These are phyloP conservation scores for Tephrocybe sp. DNA, from an alignment of 768 basidiomycete species.

Conservation along the genomic window DNA sequence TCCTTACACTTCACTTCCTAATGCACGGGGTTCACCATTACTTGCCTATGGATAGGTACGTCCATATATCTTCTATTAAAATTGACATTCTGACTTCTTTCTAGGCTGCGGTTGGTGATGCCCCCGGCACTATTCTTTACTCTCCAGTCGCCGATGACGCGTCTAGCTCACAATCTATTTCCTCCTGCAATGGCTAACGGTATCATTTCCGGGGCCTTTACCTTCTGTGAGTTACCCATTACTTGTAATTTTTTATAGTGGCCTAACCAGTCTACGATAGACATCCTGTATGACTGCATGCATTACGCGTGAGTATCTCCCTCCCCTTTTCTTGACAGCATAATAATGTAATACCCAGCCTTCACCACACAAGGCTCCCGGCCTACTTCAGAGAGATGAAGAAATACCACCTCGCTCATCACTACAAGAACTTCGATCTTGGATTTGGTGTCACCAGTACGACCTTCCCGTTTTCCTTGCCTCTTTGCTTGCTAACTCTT, in stretches of 20 bases:
- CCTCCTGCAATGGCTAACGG: slow-evolving; percentile 86
- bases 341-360: slow-evolving; percentile 29
- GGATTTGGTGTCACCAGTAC: slow-evolving; percentile 94
- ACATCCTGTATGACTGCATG: slow-evolving; percentile 85
- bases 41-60: slow-evolving; percentile 90
- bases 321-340: neutral
- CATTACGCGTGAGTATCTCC: slow-evolving; percentile 76
- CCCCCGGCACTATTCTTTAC: slow-evolving; percentile 80
- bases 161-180: slow-evolving; percentile 79
- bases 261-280: slow-evolving; percentile 30
- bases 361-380: slow-evolving; percentile 86
- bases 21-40: slow-evolving; percentile 98
- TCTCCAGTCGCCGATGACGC: slow-evolving; percentile 84
- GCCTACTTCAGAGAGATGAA: slow-evolving; percentile 90
- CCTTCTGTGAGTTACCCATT: slow-evolving; percentile 58
- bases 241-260: neutral
- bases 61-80: slow-evolving; percentile 1
- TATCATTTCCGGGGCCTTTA: slow-evolving; percentile 80
- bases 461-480: slow-evolving; percentile 20
- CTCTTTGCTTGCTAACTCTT: neutral
- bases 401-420: slow-evolving; percentile 96
- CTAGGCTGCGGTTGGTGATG: slow-evolving; percentile 92
- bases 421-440: slow-evolving; percentile 97
- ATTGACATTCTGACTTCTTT: neutral
- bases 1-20: slow-evolving; percentile 86